Base-by-base conservation (phyloP, 805 yeast genomes). In the Komagataella populi region DNA sequence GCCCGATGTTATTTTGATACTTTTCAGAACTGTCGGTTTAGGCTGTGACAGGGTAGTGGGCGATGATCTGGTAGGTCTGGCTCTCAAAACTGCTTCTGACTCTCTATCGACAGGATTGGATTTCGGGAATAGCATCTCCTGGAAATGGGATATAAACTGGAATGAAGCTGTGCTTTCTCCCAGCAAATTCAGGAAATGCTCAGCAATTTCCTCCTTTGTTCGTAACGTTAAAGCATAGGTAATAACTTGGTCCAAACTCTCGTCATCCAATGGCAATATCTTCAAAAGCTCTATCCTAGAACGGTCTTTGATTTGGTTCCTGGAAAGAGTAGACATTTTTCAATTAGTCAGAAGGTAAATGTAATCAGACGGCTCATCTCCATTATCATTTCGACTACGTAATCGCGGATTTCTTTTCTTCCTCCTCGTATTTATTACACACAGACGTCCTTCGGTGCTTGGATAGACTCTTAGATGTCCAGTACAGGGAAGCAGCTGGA, bases 191-290 rank as follows among this genome's bases (percentile, higher is more conserved):
- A 74, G 60, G 58, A 82, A 76, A 61, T 83, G 83, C 22, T 66
- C 68, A 18, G 71, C 69, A 6, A 79, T 71, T 12, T 71, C 78
- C 3, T 70, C 70, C 50, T 78, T 74, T 0, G 75, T 61, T 6
- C 70, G 70, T 20, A 80, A 63, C 7, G 70, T 60, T 10, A 73
- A 59, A 0, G 81, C 77, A 57, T 81, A 78, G 10, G 73, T 75
- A 5, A 82, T 68, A 68, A 81, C 71, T 57, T 81, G 83, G 10
- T 59, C 57, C 36, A 80, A 64, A 0, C 84, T 68, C 6, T 78
- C 84, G 14, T 70, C 67, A 55, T 83, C 88, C 45, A 83, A 62
- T 0, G 87, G 87, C 16, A 83, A 57, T 1, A 81, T 62, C 16
- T 69, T 49, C 4, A 54, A 53, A 2, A 67, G 54, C 1, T 55